Percentiles rank a stretch among this genome's conserved stretches.
Evolutionary conservation across 352 stramenopile genomes (phyloP).

Genomic region (Pythium volutum): DNA sequence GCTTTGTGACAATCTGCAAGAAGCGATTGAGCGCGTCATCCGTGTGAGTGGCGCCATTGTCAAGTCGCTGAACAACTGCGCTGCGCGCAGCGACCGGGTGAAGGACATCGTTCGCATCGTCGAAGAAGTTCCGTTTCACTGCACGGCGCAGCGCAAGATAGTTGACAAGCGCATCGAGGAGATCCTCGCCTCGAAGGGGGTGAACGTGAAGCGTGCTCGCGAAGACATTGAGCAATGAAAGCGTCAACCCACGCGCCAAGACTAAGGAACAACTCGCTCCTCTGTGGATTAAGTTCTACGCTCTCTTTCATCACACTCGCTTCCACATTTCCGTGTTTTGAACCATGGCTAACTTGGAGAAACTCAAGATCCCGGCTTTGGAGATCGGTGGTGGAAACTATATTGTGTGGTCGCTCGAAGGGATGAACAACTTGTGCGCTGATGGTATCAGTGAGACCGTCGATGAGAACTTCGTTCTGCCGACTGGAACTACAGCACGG

Average conservation of each 20-base stretch:
- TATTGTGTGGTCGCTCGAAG: conserved; percentile 22
- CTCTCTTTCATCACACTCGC: too few relatives aligned
- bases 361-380: conserved; percentile 18
- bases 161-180: too few relatives aligned
- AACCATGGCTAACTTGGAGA: conserved; percentile 8
- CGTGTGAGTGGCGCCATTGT: conserved; percentile 4
- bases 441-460: conserved; percentile 5
- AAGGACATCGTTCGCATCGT: conserved; percentile 9
- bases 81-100: background rate
- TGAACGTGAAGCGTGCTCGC: background rate
- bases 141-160: too few relatives aligned
- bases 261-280: too few relatives aligned
- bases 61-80: background rate
- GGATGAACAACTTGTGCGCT: conserved; percentile 15
- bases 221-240: background rate
- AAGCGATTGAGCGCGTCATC: background rate
- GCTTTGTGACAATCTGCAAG: conserved; percentile 16
- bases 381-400: conserved; percentile 15
- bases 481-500: background rate
- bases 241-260: too few relatives aligned
- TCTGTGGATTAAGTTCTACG: too few relatives aligned
- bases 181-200: too few relatives aligned
- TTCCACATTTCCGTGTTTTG: too few relatives aligned
- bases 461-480: conserved; percentile 2
- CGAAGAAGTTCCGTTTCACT: too few relatives aligned